Evolutionary conservation across 148 eudicot species (phyloP).

Genomic region (Cornus florida): DNA sequence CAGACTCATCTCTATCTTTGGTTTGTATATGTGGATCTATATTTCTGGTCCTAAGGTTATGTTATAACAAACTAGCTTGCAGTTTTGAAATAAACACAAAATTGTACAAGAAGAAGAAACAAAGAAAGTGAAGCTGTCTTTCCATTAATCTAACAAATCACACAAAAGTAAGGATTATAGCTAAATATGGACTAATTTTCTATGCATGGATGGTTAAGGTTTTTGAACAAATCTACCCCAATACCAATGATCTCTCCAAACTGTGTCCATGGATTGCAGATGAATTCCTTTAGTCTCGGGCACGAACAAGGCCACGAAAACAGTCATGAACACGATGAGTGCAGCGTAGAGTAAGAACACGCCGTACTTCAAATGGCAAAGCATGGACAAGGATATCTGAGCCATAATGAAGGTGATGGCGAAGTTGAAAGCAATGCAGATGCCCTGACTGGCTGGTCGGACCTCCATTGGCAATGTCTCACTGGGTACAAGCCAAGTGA

Average conservation of each 20-base stretch:
- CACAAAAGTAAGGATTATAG: too few species aligned
- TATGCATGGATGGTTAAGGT: too few species aligned
- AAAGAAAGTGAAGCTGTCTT: too few species aligned
- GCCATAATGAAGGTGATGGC: constrained; percentile 34
- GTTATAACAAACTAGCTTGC: too few species aligned
- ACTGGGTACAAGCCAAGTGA: constrained; percentile 42
- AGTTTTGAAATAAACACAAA: too few species aligned
- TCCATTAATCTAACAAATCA: too few species aligned
- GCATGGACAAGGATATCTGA: constrained; percentile 37
- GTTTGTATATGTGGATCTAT: too few species aligned
- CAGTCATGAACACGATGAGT: constrained; percentile 26
- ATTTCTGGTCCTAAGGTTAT: too few species aligned
- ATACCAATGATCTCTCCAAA: constrained; percentile 47
- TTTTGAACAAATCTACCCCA: constrained; percentile 28
- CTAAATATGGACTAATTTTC: too few species aligned
- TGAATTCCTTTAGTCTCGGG: constrained; percentile 47
- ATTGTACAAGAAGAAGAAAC: too few species aligned
- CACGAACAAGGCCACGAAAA: constrained; percentile 32
- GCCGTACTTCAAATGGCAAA: constrained; percentile 41
- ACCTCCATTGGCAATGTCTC: constrained; percentile 43
- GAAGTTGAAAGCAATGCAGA: constrained; percentile 38
- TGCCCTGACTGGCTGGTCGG: constrained; percentile 34
- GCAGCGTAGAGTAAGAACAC: constrained; percentile 35
- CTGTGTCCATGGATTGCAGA: constrained; percentile 26
- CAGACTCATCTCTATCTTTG: too few species aligned